A percentile compares a stretch with the other conserved stretches of the same genome.
phyloP scores from a whole-genome alignment of 2,329 filamentous ascomycete genomes.

The Penicillium sp. region DNA sequence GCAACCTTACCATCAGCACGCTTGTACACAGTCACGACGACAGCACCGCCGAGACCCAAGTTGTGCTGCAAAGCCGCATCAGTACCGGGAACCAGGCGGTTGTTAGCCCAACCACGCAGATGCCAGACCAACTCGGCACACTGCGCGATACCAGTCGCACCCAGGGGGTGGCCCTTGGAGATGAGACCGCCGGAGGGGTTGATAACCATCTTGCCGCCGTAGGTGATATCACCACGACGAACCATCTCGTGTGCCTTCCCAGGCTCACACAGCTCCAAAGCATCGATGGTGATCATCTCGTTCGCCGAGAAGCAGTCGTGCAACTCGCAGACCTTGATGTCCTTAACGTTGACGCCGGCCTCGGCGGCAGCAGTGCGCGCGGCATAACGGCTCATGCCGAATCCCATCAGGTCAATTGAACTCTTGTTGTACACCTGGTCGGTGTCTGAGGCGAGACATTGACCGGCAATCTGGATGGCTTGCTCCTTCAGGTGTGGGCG shows the following conservation, averaged over 20 bases:
- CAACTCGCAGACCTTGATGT: conserved; percentile 84
- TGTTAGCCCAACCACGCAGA: conserved; percentile 92
- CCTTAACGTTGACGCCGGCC: conserved; percentile 63
- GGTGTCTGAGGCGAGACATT: conserved; percentile 82
- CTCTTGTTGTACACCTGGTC: conserved; percentile 76
- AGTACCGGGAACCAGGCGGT: conserved; percentile 71
- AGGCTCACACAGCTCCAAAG: conserved; percentile 73
- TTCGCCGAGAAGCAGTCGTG: conserved; percentile 98
- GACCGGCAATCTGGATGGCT: conserved; percentile 87
- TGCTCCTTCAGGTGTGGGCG: conserved; percentile 79
- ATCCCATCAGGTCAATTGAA: conserved; percentile 87
- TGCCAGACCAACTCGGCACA: conserved; percentile 97
- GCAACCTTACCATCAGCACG: conserved; percentile 75
- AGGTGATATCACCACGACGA: conserved; percentile 84
- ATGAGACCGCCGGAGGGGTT: conserved; percentile 95
- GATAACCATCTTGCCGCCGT: conserved; percentile 78
- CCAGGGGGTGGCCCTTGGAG: conserved; percentile 92
- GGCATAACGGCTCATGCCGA: conserved; percentile 78
- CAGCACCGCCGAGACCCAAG: conserved; percentile 86
- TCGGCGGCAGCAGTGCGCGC: conserved; percentile 71
- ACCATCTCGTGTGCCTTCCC: conserved; percentile 94
- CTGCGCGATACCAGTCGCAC: conserved; percentile 92
- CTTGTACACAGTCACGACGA: conserved; percentile 86
- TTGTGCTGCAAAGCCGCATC: conserved; percentile 86
- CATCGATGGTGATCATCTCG: conserved; percentile 88